Evolutionary conservation across 768 basidiomycete species (phyloP).

Genomic region (Erythrobasidium yunnanense): DNA sequence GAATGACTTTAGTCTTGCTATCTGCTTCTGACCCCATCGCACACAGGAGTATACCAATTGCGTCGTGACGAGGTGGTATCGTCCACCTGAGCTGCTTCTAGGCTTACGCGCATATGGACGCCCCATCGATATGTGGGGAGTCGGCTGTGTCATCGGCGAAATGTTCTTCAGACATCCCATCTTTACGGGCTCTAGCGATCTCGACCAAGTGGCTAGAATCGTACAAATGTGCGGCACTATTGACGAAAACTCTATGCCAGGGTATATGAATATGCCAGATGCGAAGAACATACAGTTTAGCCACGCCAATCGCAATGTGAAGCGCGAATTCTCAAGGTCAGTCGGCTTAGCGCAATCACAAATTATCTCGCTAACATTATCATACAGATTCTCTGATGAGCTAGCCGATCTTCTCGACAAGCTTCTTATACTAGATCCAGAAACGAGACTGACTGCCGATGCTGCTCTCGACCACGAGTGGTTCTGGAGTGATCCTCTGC

Average conservation of each 20-base stretch:
- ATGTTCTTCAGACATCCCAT: slow-evolving; percentile 85
- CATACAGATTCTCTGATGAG: slow-evolving; percentile 17
- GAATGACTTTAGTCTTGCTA: no score
- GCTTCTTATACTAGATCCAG: slow-evolving; percentile 70
- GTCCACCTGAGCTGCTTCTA: slow-evolving; percentile 81
- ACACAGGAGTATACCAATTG: slow-evolving; percentile 84
- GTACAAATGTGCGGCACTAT: slow-evolving; percentile 83
- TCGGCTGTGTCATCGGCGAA: slow-evolving; percentile 96
- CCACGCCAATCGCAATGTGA: not conserved
- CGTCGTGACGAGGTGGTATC: slow-evolving; percentile 89
- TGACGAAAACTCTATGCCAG: slow-evolving; percentile 42
- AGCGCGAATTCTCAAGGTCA: slow-evolving; percentile 14
- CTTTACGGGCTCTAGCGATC: slow-evolving; percentile 70
- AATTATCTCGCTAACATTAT: not conserved
- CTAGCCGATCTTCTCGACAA: slow-evolving; percentile 65
- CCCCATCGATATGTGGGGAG: slow-evolving; percentile 94
- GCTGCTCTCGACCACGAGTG: slow-evolving; percentile 85
- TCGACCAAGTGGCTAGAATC: slow-evolving; percentile 85
- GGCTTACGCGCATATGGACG: slow-evolving; percentile 82
- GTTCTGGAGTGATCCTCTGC: slow-evolving; percentile 83
- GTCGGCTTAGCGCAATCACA: no score
- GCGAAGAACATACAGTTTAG: slow-evolving; percentile 7
- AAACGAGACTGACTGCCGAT: slow-evolving; percentile 67
- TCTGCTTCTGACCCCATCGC: slow-evolving; percentile 7
- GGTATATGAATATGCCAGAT: slow-evolving; percentile 40